Conservation (phyloP, 2,329 filamentous ascomycete species). For the Hypomyces rosellus region DNA sequence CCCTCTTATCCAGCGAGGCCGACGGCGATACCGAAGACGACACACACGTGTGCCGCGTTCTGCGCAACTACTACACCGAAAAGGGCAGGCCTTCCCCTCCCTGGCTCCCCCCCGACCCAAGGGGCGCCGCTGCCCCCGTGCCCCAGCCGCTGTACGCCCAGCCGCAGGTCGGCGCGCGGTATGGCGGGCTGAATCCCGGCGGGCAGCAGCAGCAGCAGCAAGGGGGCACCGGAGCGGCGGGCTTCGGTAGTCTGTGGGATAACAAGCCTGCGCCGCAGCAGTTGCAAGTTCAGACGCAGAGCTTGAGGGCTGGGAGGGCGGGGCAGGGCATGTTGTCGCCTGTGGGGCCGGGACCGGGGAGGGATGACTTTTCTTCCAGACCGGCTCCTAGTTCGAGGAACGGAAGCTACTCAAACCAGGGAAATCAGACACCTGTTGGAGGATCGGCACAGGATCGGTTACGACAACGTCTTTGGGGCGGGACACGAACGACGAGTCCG, state of each 20-base stretch:
- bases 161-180: slow-evolving; percentile 46
- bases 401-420: slow-evolving; percentile 63
- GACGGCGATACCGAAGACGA: slow-evolving; percentile 79
- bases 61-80: slow-evolving; percentile 88
- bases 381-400: slow-evolving; percentile 66
- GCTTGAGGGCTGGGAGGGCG: slow-evolving; percentile 39
- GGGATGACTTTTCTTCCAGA: slow-evolving; percentile 40
- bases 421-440: slow-evolving; percentile 24
- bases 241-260: slow-evolving; percentile 55
- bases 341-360: slow-evolving; percentile 18
- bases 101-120: slow-evolving; percentile 91
- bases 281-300: slow-evolving; percentile 31
- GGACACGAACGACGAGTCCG: slow-evolving; percentile 51
- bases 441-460: slow-evolving; percentile 67
- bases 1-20: slow-evolving; percentile 59
- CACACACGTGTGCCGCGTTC: slow-evolving; percentile 87
- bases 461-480: slow-evolving; percentile 70
- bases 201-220: slow-evolving; percentile 16
- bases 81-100: slow-evolving; percentile 73
- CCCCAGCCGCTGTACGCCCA: slow-evolving; percentile 48
- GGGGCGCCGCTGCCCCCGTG: slow-evolving; percentile 50
- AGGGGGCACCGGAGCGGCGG: slow-evolving; percentile 23
- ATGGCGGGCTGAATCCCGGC: slow-evolving; percentile 36
- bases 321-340: background rate
- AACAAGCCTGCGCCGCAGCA: slow-evolving; percentile 27